Conservation (phyloP, 2,329 filamentous ascomycete species). For the Trichothecium roseum region DNA sequence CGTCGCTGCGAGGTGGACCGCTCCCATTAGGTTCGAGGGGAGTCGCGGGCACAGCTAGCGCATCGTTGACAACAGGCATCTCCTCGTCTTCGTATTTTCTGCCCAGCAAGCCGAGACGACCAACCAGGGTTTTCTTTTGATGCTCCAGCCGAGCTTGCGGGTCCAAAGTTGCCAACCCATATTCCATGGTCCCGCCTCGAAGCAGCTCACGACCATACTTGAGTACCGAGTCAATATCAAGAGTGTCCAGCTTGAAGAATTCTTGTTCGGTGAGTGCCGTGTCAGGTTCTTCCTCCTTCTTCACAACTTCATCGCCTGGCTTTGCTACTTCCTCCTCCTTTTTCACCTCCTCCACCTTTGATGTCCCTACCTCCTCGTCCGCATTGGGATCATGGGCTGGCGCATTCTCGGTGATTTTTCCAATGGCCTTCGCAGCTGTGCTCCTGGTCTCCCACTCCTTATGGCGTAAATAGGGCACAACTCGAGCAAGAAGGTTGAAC, state of each 20-base stretch:
- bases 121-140: constrained; percentile 79
- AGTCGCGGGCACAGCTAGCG: constrained; percentile 28
- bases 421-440: constrained; percentile 86
- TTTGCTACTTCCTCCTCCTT: constrained; percentile 32
- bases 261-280: constrained; percentile 39
- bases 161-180: constrained; percentile 70
- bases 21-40: constrained; percentile 30
- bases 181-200: constrained; percentile 79
- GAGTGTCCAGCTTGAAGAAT: constrained; percentile 58
- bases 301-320: constrained; percentile 32
- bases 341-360: constrained; percentile 35
- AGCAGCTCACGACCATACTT: constrained; percentile 76
- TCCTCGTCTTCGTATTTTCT: constrained; percentile 80
- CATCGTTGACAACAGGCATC: constrained; percentile 46
- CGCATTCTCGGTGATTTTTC: constrained; percentile 86
- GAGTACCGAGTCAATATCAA: constrained; percentile 72
- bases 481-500: constrained; percentile 85
- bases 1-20: constrained; percentile 22
- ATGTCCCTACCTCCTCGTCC: constrained; percentile 28
- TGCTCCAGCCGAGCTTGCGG: constrained; percentile 71
- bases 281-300: constrained; percentile 37
- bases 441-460: constrained; percentile 96
- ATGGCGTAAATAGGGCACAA: constrained; percentile 89
- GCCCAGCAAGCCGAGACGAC: constrained; percentile 74
- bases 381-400: constrained; percentile 77